These are phyloP conservation scores for Crucihimalaya himalaica DNA, from an alignment of 345 rosid species.

Conservation along the genomic window DNA sequence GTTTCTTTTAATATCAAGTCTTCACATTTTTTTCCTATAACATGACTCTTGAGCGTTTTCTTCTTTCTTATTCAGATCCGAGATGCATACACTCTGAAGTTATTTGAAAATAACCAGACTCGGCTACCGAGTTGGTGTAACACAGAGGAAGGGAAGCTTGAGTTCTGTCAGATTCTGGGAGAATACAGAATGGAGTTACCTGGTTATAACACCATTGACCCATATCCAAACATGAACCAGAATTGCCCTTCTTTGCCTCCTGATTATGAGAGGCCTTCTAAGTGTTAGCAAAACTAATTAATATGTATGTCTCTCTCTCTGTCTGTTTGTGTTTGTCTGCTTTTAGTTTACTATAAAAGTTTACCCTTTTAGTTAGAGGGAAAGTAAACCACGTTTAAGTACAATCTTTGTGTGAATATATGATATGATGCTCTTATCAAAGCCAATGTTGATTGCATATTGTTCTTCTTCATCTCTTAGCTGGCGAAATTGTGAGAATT, in stretches of 20 bases:
- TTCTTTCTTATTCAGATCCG: constrained; percentile 53
- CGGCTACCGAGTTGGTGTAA: constrained; percentile 84
- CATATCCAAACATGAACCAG: constrained; percentile 90
- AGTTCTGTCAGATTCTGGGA: constrained; percentile 88
- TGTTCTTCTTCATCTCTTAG: not conserved
- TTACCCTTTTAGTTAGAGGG: constrained; percentile 22
- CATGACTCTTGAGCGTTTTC: not conserved
- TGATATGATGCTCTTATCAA: constrained; percentile 11
- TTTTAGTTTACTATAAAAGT: constrained; percentile 4
- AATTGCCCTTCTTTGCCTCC: constrained; percentile 95
- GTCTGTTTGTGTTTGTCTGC: not conserved
- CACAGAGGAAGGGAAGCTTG: constrained; percentile 51
- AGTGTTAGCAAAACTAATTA: constrained; percentile 47
- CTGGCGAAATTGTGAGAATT: not conserved
- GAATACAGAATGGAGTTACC: constrained; percentile 92
- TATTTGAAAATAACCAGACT: constrained; percentile 71
- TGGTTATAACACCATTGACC: constrained; percentile 67
- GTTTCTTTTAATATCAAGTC: constrained; percentile 18
- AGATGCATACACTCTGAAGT: constrained; percentile 84
- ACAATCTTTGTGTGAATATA: constrained; percentile 21
- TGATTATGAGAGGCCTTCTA: constrained; percentile 64
- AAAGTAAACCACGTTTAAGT: constrained; percentile 9
- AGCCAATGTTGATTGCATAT: not conserved
- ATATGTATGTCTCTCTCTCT: constrained; percentile 1
- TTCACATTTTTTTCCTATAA: not conserved